Conservation (phyloP, 2,329 filamentous ascomycete genomes). For the Pseudophaeomoniella oleicola region DNA sequence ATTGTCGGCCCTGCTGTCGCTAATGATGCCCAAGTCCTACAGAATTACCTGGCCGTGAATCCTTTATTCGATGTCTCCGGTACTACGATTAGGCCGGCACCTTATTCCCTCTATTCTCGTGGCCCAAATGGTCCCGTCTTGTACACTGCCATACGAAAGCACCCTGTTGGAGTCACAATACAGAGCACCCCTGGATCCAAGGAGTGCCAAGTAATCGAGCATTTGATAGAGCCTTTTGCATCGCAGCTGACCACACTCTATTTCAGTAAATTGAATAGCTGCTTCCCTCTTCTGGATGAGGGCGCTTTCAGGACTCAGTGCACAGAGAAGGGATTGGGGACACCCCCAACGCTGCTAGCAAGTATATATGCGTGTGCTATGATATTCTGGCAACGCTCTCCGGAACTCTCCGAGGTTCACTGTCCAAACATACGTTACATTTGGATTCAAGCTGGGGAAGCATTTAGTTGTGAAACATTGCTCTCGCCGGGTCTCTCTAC, state of each 20-base stretch:
- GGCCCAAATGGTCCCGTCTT: slow-evolving; percentile 27
- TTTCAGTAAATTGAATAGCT: slow-evolving; percentile 40
- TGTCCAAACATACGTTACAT: slow-evolving; percentile 45
- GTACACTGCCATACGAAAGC: slow-evolving; percentile 18
- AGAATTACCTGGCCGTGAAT: slow-evolving; percentile 39
- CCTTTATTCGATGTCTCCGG: slow-evolving; percentile 14
- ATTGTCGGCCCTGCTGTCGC: slow-evolving; percentile 47
- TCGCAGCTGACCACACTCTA: slow-evolving; percentile 38
- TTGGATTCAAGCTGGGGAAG: slow-evolving; percentile 47
- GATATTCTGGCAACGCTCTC: slow-evolving; percentile 41
- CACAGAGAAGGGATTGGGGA: slow-evolving; percentile 29
- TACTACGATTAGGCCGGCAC: slow-evolving; percentile 11
- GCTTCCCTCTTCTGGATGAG: slow-evolving; percentile 47
- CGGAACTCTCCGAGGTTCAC: slow-evolving; percentile 27
- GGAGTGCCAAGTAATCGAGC: slow-evolving; percentile 40
- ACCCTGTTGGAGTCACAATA: slow-evolving; percentile 22
- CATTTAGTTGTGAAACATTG: slow-evolving; percentile 42
- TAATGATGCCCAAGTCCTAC: slow-evolving; percentile 45
- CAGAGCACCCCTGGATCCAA: slow-evolving; percentile 30
- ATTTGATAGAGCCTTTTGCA: slow-evolving; percentile 41
- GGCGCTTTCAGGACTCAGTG: slow-evolving; percentile 36
- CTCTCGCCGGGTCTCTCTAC: slow-evolving; percentile 44
- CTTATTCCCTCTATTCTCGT: slow-evolving; percentile 17
- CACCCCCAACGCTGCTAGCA: slow-evolving; percentile 41
- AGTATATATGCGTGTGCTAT: slow-evolving; percentile 44